These are phyloP conservation scores for Echinochloa phyllopogon DNA, from an alignment of 176 grass and related monocot genomes.

Conservation along the genomic window DNA sequence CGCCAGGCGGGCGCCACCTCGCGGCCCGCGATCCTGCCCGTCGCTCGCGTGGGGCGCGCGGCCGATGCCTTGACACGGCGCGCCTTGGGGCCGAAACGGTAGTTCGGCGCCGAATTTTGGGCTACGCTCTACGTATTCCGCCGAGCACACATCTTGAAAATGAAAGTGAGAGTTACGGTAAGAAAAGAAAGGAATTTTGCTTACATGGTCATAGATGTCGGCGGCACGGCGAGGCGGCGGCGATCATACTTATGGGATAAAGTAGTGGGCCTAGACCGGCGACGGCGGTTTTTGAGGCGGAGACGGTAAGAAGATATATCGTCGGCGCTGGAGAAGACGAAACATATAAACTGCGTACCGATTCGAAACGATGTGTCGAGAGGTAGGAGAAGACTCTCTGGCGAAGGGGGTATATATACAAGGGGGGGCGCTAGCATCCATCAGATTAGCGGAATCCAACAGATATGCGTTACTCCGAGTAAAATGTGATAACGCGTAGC, in stretches of 20 bases:
- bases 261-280: neutral
- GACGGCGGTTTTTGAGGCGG: rapidly evolving
- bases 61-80: slow-evolving; percentile 12
- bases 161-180: too few species aligned
- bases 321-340: neutral
- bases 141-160: neutral
- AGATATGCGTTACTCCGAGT: neutral
- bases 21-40: slow-evolving; percentile 18
- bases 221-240: rapidly evolving
- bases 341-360: neutral
- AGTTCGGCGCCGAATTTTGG: neutral
- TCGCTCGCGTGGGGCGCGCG: neutral
- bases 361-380: neutral
- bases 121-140: neutral
- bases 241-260: neutral
- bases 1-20: slow-evolving; percentile 16
- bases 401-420: neutral
- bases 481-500: neutral
- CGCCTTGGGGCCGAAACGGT: neutral
- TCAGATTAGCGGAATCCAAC: neutral
- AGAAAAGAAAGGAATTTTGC: neutral
- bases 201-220: neutral
- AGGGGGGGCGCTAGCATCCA: rapidly evolving
- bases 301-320: neutral
- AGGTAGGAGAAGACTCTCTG: neutral